phyloP scores from a whole-genome alignment of 257 asterid genomes.

The Jasminum sambac region DNA sequence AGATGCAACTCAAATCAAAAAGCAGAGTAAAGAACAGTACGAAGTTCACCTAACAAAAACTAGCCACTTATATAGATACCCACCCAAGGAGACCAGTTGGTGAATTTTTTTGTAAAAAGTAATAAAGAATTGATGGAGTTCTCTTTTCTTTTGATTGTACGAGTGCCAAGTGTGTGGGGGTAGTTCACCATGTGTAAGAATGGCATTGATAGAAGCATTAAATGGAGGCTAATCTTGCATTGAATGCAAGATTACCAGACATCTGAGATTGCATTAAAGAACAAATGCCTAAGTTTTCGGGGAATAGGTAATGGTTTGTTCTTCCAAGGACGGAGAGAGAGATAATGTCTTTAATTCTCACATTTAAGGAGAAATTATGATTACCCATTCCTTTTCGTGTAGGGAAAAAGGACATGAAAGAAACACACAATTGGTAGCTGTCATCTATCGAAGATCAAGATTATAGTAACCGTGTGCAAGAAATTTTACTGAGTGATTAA shows the following conservation, averaged over 20 bases:
- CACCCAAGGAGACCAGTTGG: conserved; percentile 2
- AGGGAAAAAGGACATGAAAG: conserved; percentile 25
- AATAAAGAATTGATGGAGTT: background rate
- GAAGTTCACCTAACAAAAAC: conserved; percentile 38
- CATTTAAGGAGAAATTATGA: conserved; percentile 39
- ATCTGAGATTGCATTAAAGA: conserved; percentile 51
- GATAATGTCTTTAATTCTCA: conserved; percentile 25
- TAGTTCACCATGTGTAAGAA: conserved; percentile 14
- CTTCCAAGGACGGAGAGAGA: conserved; percentile 36
- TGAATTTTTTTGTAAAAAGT: background rate
- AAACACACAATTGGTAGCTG: background rate
- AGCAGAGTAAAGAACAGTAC: conserved; percentile 9
- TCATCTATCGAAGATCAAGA: conserved; percentile 6
- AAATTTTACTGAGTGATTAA: too few species aligned
- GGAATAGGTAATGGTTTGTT: conserved; percentile 34
- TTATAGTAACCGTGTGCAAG: conserved; percentile 10
- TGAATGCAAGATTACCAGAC: conserved; percentile 34
- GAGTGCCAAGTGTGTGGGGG: conserved; percentile 17
- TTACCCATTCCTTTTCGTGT: conserved; percentile 37
- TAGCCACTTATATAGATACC: conserved; percentile 42
- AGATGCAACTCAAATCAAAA: background rate
- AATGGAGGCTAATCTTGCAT: conserved; percentile 29
- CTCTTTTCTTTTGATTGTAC: conserved; percentile 13
- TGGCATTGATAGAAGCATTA: conserved; percentile 28
- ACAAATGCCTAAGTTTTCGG: conserved; percentile 29